These are phyloP conservation scores for Eucalyptus shirleyi DNA, from an alignment of 345 rosid species.

Conservation along the genomic window DNA sequence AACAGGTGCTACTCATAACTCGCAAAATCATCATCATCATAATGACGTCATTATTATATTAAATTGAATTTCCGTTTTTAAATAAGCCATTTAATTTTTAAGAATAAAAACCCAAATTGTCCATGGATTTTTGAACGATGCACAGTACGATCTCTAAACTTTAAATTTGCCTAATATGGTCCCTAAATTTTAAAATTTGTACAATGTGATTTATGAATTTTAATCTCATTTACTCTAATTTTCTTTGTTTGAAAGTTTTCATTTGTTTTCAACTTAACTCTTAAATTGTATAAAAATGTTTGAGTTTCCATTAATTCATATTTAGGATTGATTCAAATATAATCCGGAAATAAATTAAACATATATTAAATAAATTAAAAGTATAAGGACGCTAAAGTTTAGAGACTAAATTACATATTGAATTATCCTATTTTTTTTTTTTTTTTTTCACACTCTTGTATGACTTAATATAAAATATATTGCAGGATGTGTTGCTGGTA, in stretches of 20 bases:
- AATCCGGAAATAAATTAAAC: rapidly evolving
- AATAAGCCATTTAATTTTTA: neutral
- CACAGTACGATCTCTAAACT: rapidly evolving
- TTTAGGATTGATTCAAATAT: rapidly evolving
- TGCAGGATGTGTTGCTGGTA: constrained; percentile 53
- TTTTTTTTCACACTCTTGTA: too few relatives aligned
- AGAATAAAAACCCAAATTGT: too few relatives aligned
- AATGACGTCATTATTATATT: neutral
- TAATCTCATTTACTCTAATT: too few relatives aligned
- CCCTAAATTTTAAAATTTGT: rapidly evolving
- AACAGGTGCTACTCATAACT: constrained; percentile 27
- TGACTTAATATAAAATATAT: neutral
- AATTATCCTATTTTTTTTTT: too few relatives aligned
- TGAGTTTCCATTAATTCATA: too few relatives aligned
- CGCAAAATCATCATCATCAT: neutral
- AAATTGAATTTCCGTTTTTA: neutral
- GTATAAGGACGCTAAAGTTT: neutral
- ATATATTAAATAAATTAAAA: too few relatives aligned
- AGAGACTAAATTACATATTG: rapidly evolving
- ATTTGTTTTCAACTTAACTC: too few relatives aligned
- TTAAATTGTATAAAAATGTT: too few relatives aligned
- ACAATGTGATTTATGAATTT: too few relatives aligned
- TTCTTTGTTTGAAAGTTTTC: too few relatives aligned
- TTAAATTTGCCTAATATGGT: rapidly evolving
- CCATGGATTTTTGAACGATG: neutral